Percentiles rank a stretch among this genome's conserved stretches.
Evolutionary conservation across 2,329 filamentous ascomycete genomes (phyloP).

Genomic region (Exophiala phaeomuriformis): DNA sequence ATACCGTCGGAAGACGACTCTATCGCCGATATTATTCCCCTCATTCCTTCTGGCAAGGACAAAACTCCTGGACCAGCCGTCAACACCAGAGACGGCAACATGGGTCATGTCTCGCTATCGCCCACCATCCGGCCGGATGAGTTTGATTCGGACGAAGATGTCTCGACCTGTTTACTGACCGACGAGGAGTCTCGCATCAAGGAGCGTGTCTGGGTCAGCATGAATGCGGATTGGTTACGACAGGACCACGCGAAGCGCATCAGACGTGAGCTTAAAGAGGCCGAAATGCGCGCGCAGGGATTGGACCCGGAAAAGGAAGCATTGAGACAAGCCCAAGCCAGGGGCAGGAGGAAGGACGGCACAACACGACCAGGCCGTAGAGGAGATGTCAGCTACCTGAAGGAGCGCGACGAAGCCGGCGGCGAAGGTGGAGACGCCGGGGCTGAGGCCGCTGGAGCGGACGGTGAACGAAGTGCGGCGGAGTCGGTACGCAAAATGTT

Average conservation of each 20-base stretch:
- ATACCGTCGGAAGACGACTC: slow-evolving; percentile 21
- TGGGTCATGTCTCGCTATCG: slow-evolving; percentile 29
- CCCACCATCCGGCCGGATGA: slow-evolving; percentile 60
- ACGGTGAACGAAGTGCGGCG: slow-evolving; percentile 16
- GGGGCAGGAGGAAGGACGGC: slow-evolving; percentile 42
- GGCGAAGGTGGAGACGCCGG: slow-evolving; percentile 2
- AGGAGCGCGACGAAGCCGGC: slow-evolving; percentile 41
- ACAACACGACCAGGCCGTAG: slow-evolving; percentile 40
- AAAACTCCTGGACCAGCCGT: slow-evolving; percentile 19
- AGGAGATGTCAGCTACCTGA: slow-evolving; percentile 41
- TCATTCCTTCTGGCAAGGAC: slow-evolving; percentile 5
- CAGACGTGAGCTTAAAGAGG: slow-evolving; percentile 58
- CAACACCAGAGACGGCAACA: slow-evolving; percentile 21
- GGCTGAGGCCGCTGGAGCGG: slow-evolving; percentile 4
- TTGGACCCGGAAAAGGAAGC: slow-evolving; percentile 28
- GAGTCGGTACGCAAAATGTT: slow-evolving; percentile 25
- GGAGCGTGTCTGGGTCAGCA: slow-evolving; percentile 86
- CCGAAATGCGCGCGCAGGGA: slow-evolving; percentile 38
- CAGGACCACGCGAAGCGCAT: slow-evolving; percentile 78
- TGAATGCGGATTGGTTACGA: slow-evolving; percentile 90
- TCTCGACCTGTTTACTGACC: slow-evolving; percentile 67
- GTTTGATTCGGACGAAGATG: slow-evolving; percentile 84
- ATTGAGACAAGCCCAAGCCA: slow-evolving; percentile 27
- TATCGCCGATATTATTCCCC: slow-evolving; percentile 11
- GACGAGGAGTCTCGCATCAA: slow-evolving; percentile 72